Evolutionary conservation across 441 rosid species (phyloP), one percentile per base, ranked within the genome.

Genomic region (Adansonia rubrostipa): DNA sequence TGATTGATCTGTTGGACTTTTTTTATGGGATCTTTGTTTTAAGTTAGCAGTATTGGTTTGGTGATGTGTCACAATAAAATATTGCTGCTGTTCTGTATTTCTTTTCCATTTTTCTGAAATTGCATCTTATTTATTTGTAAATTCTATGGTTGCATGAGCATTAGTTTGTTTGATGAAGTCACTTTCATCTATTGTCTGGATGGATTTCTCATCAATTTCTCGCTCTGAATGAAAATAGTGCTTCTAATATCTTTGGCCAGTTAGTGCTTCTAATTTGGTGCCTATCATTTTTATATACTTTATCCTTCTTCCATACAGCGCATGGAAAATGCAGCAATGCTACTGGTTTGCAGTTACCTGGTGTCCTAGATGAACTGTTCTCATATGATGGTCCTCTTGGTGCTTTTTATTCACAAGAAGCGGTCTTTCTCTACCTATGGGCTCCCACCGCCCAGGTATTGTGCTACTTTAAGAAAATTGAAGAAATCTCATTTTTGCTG

Each of bases 381-480:
- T 85, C 94, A 58, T 94, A 92, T 79, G 88, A 89, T 73, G 99
- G 99, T 78, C 95, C 94, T 24, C 89, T 96, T 36, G 98, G 99
- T 78, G 97, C 92, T 69, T 79, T 87, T 80, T 94, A 86, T 84
- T 85, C 88, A 45, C 78, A 80, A 69, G 87, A 91, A 82, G 83
- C 81, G 62, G 88, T 93, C 48, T 88, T 90, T 48, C 92, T 96
- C 72, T 77, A 89, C 87, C 94, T 91, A n/a, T 94, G 98, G 98
- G 96, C 98, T 67, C 98, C 98, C n/a, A 94, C 98, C 81, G 95
- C 99, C 79, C 98, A 91, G 84, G 98, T 93, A 88, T 60, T 45
- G 5, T 28, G 42, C 69, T 22, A 24, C 13, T 15, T 15, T 17
- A 15, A 48, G 33, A 15, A 19, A 67, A 13, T 58, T 67, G 24